Evolutionary conservation across 2,329 filamentous ascomycete species (phyloP).

Genomic region (Paraconiothyrium brasiliense): DNA sequence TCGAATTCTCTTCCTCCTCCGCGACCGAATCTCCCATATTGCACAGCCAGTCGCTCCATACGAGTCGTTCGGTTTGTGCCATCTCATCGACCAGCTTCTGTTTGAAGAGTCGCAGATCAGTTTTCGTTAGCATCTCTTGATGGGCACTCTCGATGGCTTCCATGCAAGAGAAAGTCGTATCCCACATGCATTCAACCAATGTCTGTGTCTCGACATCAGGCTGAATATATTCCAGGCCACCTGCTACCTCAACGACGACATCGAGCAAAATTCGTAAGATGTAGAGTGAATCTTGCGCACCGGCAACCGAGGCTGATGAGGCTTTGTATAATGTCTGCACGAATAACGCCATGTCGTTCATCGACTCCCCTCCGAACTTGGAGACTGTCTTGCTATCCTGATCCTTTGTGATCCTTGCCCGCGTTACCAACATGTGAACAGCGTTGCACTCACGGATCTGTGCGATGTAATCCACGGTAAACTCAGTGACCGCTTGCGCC

Average conservation of each 20-base stretch:
- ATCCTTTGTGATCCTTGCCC: neutral
- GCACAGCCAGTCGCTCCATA: constrained; percentile 8
- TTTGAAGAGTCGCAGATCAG: neutral
- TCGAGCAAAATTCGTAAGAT: neutral
- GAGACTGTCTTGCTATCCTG: neutral
- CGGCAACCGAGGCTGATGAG: neutral
- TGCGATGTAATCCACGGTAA: neutral
- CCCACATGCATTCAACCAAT: neutral
- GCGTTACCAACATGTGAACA: neutral
- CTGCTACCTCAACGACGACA: neutral
- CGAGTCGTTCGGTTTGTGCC: neutral
- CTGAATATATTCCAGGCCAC: neutral
- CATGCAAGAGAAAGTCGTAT: constrained; percentile 2
- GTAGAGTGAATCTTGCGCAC: neutral
- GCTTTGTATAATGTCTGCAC: neutral
- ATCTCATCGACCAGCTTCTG: neutral
- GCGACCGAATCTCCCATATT: neutral
- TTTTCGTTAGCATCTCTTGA: neutral
- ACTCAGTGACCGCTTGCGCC: neutral
- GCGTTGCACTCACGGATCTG: constrained; percentile 3
- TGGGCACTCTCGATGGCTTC: neutral
- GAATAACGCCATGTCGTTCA: neutral
- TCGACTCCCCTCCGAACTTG: neutral
- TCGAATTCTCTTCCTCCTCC: neutral
- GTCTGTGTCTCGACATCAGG: neutral